Conservation (phyloP, 2,329 filamentous ascomycete genomes). For the Colletotrichum tropicale region DNA sequence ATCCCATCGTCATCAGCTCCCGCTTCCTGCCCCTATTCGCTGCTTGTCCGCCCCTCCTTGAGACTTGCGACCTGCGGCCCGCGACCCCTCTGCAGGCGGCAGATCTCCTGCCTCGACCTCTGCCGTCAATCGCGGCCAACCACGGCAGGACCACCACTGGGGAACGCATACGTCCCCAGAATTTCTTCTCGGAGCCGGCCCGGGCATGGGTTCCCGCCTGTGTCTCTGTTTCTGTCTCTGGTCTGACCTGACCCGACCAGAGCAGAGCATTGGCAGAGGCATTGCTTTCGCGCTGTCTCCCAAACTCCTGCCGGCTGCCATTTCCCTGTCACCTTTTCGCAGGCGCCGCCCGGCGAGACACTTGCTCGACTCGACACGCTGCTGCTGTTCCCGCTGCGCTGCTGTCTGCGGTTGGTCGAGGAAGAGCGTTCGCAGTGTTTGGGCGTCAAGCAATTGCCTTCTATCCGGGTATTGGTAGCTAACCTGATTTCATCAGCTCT, state of each 20-base stretch:
- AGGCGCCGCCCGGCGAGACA: slow-evolving; percentile 3
- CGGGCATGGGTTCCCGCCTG: not conserved
- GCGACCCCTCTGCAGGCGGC: not conserved
- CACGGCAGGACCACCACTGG: not conserved
- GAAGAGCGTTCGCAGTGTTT: not conserved
- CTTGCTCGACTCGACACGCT: not conserved
- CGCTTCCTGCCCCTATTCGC: not conserved
- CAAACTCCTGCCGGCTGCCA: not conserved
- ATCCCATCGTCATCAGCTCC: not conserved
- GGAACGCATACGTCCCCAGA: not conserved
- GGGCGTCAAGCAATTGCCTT: not conserved
- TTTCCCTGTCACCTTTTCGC: slow-evolving; percentile 1
- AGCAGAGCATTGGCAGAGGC: not conserved
- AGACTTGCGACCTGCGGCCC: not conserved
- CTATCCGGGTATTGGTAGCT: slow-evolving; percentile 1
- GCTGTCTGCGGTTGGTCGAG: not conserved
- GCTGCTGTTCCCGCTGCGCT: not conserved
- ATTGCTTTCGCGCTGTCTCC: not conserved
- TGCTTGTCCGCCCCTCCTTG: not conserved
- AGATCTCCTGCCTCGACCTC: slow-evolving; percentile 5
- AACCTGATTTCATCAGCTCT: slow-evolving; percentile 6
- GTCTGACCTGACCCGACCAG: not conserved
- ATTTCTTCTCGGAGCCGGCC: not conserved
- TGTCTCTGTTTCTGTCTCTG: not conserved
- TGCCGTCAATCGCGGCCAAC: slow-evolving; percentile 2